Conservation (phyloP, 768 basidiomycete genomes). For the Paxillus involutus region DNA sequence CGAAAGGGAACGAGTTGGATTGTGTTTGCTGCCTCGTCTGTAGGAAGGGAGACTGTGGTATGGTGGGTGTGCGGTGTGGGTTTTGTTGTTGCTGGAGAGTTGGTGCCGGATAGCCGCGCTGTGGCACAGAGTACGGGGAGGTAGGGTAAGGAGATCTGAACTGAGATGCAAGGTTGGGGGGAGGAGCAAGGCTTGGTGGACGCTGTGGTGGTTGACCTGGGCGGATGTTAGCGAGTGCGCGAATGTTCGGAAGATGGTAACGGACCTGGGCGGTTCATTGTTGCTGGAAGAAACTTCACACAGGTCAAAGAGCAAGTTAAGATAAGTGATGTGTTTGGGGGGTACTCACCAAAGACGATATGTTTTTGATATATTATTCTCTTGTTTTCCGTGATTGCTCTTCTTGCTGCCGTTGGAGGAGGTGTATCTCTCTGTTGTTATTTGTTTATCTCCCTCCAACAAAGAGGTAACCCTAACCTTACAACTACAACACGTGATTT, state of each 20-base stretch:
- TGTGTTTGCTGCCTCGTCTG: slow-evolving; percentile 53
- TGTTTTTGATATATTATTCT: slow-evolving; percentile 5
- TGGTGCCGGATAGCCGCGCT: slow-evolving; percentile 34
- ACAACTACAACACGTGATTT: background rate
- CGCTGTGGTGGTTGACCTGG: slow-evolving; percentile 81
- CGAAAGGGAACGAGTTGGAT: slow-evolving; percentile 60
- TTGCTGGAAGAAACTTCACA: background rate
- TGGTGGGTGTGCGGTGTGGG: slow-evolving; percentile 58
- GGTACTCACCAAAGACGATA: slow-evolving; percentile 6
- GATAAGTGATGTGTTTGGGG: background rate
- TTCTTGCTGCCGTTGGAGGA: slow-evolving; percentile 10
- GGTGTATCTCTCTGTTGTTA: slow-evolving; percentile 24
- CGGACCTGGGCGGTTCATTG: slow-evolving; percentile 65
- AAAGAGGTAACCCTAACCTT: slow-evolving; percentile 22
- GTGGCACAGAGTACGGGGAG: slow-evolving; percentile 31
- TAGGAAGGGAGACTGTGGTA: slow-evolving; percentile 63
- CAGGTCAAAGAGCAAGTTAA: background rate
- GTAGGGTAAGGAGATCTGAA: slow-evolving; percentile 56
- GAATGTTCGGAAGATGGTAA: slow-evolving; percentile 10
- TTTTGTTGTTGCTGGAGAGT: slow-evolving; percentile 54
- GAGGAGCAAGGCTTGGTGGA: slow-evolving; percentile 71
- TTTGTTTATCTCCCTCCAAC: slow-evolving; percentile 19
- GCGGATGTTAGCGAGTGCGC: slow-evolving; percentile 22
- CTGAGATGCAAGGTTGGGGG: slow-evolving; percentile 59
- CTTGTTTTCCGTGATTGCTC: slow-evolving; percentile 13